Evolutionary conservation across 2,329 filamentous ascomycete genomes (phyloP).

Genomic region (Talaromyces sp.): DNA sequence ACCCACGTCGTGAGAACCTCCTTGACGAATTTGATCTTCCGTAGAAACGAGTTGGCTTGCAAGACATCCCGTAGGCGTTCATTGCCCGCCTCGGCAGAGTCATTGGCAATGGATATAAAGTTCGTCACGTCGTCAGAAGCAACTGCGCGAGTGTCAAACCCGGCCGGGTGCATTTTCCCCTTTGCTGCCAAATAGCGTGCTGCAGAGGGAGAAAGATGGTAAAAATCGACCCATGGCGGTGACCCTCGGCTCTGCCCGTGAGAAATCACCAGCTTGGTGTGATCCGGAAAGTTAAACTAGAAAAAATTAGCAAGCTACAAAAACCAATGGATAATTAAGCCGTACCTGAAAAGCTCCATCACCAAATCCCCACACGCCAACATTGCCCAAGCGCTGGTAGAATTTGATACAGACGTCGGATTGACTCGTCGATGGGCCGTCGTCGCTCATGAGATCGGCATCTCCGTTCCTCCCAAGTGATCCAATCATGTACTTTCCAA

Average conservation of each 20-base stretch:
- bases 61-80: conserved; percentile 37
- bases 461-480: conserved; percentile 37
- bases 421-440: conserved; percentile 16
- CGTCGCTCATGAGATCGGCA: conserved; percentile 23
- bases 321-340: neutral
- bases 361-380: conserved; percentile 49
- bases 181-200: conserved; percentile 37
- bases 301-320: neutral
- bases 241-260: conserved; percentile 32
- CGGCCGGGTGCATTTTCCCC: conserved; percentile 38
- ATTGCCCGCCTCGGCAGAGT: conserved; percentile 27
- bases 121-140: conserved; percentile 36
- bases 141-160: conserved; percentile 37
- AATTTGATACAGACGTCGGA: conserved; percentile 42
- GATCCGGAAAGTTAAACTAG: conserved; percentile 48
- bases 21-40: conserved; percentile 38
- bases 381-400: conserved; percentile 46
- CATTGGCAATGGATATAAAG: conserved; percentile 35
- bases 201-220: conserved; percentile 42
- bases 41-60: conserved; percentile 38
- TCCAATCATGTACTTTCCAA: conserved; percentile 49
- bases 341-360: conserved; percentile 42
- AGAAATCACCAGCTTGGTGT: conserved; percentile 46
- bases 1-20: conserved; percentile 38
- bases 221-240: conserved; percentile 42